Conservation (phyloP, 202 grass and related monocot genomes). For the Zizania palustris region DNA sequence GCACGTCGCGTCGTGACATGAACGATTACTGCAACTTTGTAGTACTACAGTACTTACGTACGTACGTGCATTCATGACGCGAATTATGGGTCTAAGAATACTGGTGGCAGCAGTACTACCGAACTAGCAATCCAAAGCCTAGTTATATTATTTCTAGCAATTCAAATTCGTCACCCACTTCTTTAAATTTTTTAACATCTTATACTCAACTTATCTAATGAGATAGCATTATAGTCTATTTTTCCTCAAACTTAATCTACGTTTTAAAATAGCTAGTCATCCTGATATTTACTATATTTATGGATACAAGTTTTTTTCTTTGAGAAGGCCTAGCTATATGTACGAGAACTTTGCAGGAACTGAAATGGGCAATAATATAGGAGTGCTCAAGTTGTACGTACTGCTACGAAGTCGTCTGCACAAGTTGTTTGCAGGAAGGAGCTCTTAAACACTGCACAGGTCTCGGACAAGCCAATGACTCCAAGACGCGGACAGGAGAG, state of each 20-base stretch:
- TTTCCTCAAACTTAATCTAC: too few species aligned
- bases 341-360: too few species aligned
- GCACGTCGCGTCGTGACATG: background rate
- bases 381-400: background rate
- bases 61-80: background rate
- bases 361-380: background rate
- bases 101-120: background rate
- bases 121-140: background rate
- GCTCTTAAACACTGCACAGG: background rate
- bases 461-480: background rate
- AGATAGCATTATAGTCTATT: too few species aligned
- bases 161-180: too few species aligned
- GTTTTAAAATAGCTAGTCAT: too few species aligned
- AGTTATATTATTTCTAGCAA: too few species aligned
- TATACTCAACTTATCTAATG: too few species aligned
- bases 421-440: background rate
- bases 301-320: too few species aligned
- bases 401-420: background rate
- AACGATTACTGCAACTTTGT: background rate
- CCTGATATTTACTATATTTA: too few species aligned
- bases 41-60: background rate
- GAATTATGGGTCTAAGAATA: background rate
- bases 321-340: too few species aligned
- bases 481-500: background rate
- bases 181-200: too few species aligned